A percentile compares a stretch with the other conserved stretches of the same genome.
Conservation (phyloP, 768 basidiomycete species). For the Sistotremastrum suecicum region DNA sequence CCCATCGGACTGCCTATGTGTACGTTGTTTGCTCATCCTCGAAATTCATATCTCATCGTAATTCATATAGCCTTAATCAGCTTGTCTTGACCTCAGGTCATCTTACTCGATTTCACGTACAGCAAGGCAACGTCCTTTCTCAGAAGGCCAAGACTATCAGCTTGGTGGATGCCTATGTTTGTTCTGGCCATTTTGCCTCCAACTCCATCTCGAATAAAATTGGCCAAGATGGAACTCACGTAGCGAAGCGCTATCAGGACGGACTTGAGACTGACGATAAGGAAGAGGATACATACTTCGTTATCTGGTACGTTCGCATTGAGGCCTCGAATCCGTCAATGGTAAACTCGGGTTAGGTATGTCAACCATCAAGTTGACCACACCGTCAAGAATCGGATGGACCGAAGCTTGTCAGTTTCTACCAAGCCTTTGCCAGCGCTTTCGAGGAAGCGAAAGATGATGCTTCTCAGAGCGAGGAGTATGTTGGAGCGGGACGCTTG, state of each 20-base stretch:
- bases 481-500: constrained; percentile 85
- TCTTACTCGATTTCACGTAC: constrained; percentile 57
- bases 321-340: constrained; percentile 15
- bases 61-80: constrained; percentile 41
- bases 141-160: constrained; percentile 39
- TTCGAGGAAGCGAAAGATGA: constrained; percentile 42
- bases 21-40: constrained; percentile 21
- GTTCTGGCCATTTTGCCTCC: constrained; percentile 75
- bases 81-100: constrained; percentile 65
- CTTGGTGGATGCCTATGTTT: constrained; percentile 65
- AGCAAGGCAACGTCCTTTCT: constrained; percentile 42
- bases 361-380: no score
- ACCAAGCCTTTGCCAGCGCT: constrained; percentile 27
- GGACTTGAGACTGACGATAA: constrained; percentile 80
- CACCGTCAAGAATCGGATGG: no score
- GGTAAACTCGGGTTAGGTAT: constrained; percentile 5
- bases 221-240: constrained; percentile 47
- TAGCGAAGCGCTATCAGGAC: constrained; percentile 73
- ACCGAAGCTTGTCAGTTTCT: no score
- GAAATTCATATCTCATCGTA: background rate
- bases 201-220: constrained; percentile 35
- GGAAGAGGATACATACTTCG: constrained; percentile 80
- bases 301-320: constrained; percentile 50
- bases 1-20: constrained; percentile 67
- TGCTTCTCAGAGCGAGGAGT: constrained; percentile 62